Conservation (phyloP, 2,329 filamentous ascomycete genomes). For the Talaromyces amestolkiae region DNA sequence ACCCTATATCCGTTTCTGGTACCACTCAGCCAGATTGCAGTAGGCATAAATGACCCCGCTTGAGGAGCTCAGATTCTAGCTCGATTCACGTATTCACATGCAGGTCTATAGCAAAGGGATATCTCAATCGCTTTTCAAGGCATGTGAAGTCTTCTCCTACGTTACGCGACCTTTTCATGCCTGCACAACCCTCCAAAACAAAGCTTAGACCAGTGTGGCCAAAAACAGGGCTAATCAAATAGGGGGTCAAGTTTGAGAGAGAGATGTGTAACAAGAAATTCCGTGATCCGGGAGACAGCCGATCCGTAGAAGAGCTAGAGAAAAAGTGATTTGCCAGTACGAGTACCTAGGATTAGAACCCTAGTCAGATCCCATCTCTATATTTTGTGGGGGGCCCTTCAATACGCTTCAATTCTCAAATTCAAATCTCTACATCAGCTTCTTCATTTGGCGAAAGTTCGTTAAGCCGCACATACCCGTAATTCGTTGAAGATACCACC, state of each 20-base stretch:
- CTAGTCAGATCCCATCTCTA: too few species aligned
- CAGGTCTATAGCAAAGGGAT: not conserved
- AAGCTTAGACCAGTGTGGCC: not conserved
- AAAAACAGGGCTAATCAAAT: not conserved
- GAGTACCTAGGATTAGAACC: too few species aligned
- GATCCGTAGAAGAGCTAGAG: too few species aligned
- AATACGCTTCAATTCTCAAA: too few species aligned
- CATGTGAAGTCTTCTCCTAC: not conserved
- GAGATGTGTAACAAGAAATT: too few species aligned
- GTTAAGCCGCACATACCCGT: not conserved
- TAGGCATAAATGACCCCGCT: not conserved
- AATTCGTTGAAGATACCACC: not conserved
- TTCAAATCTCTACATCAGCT: too few species aligned
- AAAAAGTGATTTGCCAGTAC: too few species aligned
- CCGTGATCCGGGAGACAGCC: too few species aligned
- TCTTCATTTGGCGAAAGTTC: too few species aligned
- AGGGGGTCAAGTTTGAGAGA: not conserved
- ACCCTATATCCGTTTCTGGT: not conserved
- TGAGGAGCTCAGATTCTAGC: not conserved
- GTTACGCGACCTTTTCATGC: not conserved
- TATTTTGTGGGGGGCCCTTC: too few species aligned
- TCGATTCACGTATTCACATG: not conserved
- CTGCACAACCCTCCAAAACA: not conserved
- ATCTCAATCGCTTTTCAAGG: not conserved
- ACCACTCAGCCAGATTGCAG: not conserved